These are phyloP conservation scores for Entomortierella parvispora DNA, from an alignment of 192 early-diverging fungal genomes.

Conservation along the genomic window DNA sequence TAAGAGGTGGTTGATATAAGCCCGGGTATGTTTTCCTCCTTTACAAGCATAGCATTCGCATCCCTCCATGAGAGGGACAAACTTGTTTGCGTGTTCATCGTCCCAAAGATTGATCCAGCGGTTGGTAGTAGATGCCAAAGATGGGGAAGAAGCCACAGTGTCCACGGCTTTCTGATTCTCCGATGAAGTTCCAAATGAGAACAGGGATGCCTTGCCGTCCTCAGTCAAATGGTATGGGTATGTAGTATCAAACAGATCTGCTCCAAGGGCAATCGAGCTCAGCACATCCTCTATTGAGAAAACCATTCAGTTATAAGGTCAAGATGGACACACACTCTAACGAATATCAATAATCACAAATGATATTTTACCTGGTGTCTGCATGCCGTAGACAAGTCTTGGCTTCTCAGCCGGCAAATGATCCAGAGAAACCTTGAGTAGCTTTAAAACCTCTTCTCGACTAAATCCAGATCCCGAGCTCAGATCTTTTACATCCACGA, in stretches of 20 bases:
- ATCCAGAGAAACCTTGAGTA: constrained; percentile 58
- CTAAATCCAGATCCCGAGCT: constrained; percentile 2
- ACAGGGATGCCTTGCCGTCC: constrained; percentile 72
- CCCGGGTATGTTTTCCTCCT: constrained; percentile 62
- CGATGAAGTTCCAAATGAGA: constrained; percentile 53
- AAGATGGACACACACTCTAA: not conserved
- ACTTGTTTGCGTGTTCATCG: constrained; percentile 62
- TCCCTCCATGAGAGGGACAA: constrained; percentile 65
- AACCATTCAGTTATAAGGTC: too few species aligned
- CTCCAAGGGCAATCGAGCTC: constrained; percentile 60
- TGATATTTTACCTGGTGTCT: constrained; percentile 56
- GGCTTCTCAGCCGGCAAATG: constrained; percentile 64
- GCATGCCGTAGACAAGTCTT: constrained; percentile 63
- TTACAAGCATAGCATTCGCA: constrained; percentile 76
- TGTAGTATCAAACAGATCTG: constrained; percentile 78
- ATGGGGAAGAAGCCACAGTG: not conserved
- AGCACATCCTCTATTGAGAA: constrained; percentile 67
- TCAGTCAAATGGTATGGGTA: constrained; percentile 74
- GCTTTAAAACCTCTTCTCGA: constrained; percentile 42
- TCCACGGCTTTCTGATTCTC: too few species aligned
- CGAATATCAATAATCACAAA: not conserved
- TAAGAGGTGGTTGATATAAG: constrained; percentile 81
- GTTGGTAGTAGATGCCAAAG: not conserved
- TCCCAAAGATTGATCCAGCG: constrained; percentile 68
- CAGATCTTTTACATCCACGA: constrained; percentile 56